Percentiles rank a stretch among this genome's conserved stretches.
These are phyloP conservation scores for Herpetospermum pedunculosum DNA, from an alignment of 306 rosid genomes.

Conservation along the genomic window DNA sequence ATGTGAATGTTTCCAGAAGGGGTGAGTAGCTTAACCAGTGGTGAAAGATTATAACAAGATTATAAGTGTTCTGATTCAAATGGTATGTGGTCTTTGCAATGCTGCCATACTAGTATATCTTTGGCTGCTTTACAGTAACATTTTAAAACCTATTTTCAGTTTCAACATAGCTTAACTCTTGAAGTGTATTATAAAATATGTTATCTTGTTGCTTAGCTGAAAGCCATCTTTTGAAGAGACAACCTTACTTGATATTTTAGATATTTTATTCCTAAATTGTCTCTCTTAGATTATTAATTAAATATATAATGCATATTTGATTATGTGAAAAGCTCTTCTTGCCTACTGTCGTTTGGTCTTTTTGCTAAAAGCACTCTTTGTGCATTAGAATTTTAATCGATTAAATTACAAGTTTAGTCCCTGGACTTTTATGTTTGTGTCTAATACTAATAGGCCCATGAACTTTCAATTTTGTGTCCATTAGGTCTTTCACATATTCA, in stretches of 20 bases:
- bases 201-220: neutral
- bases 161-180: neutral
- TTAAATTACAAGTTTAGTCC: too few relatives aligned
- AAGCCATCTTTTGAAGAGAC: neutral
- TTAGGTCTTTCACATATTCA: too few relatives aligned
- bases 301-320: neutral
- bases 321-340: neutral
- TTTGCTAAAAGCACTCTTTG: neutral
- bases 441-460: too few relatives aligned
- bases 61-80: slow-evolving; percentile 1
- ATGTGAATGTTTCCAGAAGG: slow-evolving; percentile 79
- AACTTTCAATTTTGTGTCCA: too few relatives aligned
- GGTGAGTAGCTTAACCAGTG: slow-evolving; percentile 38
- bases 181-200: neutral
- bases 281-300: neutral
- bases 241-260: neutral
- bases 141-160: neutral
- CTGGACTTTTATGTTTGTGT: too few relatives aligned
- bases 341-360: neutral
- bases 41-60: slow-evolving; percentile 7
- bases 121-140: neutral
- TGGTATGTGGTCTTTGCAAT: neutral
- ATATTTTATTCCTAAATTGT: neutral
- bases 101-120: neutral
- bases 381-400: neutral